Base-by-base conservation (phyloP, 2,329 filamentous ascomycete genomes). In the Cercospora nicotianae region DNA sequence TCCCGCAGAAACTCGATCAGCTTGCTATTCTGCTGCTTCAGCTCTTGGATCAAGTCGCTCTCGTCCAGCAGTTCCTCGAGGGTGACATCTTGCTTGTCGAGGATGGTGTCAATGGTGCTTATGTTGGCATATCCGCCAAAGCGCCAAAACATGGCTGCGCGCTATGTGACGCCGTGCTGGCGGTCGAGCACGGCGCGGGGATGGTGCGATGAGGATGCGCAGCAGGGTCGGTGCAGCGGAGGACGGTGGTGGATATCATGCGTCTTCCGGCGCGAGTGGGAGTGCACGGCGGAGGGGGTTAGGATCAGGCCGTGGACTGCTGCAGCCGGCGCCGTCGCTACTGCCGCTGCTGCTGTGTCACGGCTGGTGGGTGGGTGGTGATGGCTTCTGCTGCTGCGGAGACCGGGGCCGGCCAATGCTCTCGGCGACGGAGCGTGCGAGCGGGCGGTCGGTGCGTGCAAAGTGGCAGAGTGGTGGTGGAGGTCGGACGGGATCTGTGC, bases 121-220 rank as follows among this genome's bases (percentile, higher is more conserved):
- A 97, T 91, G 86, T 93, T 96, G 86, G 94, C 92, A 87, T 98
- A 98, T 79, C 93, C 93, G 87, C 95, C 94, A 87, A 98, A 99
- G 83, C 94, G 91, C 95, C 95, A 99, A 83, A 99, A 99, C 95
- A 99, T 99, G 85, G 81, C 94, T 89, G 77, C 60, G 36, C 39
- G 58, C 61, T 65, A 62, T 55, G 68, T 65, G 53, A 65, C 39
- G 51, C 67, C 58, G 60, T 63, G 67, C 36, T 63, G 53, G 64
- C 66, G 63, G 64, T 59, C n/a, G 57, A 63, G 64, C 62, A 42
- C 62, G 51, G 48, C 62, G 48, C 18, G 20, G 48, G 51, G 36
- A 53, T 39, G 60, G 65, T 57, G 31, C 55, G 59, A 48, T 63
- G 42, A 20, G 42, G 33, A 64, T 58, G 60, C 65, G 67, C 55